Evolutionary conservation across 2,329 filamentous ascomycete genomes (phyloP), one percentile per base, ranked within the genome.

Genomic region (Epichloe sibirici): DNA sequence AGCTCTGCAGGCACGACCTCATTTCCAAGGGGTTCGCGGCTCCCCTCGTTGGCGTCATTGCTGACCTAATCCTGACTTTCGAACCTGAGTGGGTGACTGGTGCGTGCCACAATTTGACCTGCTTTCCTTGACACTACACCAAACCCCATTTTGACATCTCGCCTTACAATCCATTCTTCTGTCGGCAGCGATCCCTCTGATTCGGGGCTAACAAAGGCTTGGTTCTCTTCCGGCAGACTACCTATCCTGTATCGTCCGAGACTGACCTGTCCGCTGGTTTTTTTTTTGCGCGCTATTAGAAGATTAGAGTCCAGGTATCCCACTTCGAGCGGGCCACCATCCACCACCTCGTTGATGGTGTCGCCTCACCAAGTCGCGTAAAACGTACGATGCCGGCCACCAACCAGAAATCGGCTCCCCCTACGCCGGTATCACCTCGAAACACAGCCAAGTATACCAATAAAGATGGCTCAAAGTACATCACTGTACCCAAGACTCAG

Each of bases 401-500:
- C 65, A 72, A 74, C 64, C 73, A 73, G 63, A 74, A 72, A 65
- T 66, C 74, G 65, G 72, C 74, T 60, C 61, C 68, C 52, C 72
- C 72, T 62, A 65, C 71, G 57, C 74, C 78, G 61, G 66, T 73
- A 58, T 79, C 78, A 55, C 74, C 79, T 50, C 72, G 71, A 55
- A 69, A 70, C 48, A 79, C 76, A 17, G 74, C 81, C 31, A 83
- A 82, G 62, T 83, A 83, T 63, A 80, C 75, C 55, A 84, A 83
- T 63, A 83, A 83, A 65, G 81, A 85, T 71, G 81, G 81, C 54
- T 83, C 81, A 56, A 85, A 85, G 70, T 81, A 81, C 66, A 83
- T 84, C 63, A 83, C 78, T 44, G 75, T 83, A 13, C 79, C 81
- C 34, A 83, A 83, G 65, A 68, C 69, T 38, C 69, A 69, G 49